phyloP scores from a whole-genome alignment of 805 yeast genomes.

The Sungouiozyma ichnusensis region DNA sequence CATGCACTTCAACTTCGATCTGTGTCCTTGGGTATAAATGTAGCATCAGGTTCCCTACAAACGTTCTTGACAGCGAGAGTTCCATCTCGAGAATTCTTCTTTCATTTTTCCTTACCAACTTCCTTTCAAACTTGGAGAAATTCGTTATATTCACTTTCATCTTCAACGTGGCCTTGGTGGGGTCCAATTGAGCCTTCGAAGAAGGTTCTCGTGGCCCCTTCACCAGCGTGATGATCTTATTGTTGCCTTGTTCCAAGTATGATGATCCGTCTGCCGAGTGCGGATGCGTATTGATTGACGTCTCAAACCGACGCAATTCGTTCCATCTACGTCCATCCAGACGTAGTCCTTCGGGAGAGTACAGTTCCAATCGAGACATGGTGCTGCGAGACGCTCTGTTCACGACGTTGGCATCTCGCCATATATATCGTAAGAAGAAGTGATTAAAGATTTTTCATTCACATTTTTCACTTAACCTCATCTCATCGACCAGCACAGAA shows the following conservation, averaged over 20 bases:
- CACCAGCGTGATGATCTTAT: slow-evolving; percentile 76
- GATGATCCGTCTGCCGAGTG: slow-evolving; percentile 86
- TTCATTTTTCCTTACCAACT: slow-evolving; percentile 52
- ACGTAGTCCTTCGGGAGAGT: slow-evolving; percentile 91
- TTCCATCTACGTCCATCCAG: slow-evolving; percentile 93
- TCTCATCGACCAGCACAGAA: too few species aligned
- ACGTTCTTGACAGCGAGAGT: slow-evolving; percentile 56
- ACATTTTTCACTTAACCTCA: too few species aligned
- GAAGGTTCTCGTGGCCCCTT: slow-evolving; percentile 86
- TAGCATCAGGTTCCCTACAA: slow-evolving; percentile 61
- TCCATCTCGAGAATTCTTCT: slow-evolving; percentile 58
- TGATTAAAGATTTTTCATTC: too few species aligned
- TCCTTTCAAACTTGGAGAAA: slow-evolving; percentile 69
- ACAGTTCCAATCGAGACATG: slow-evolving; percentile 68
- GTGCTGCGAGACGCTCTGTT: neutral
- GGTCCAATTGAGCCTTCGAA: slow-evolving; percentile 39
- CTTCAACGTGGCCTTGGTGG: slow-evolving; percentile 45
- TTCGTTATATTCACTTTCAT: slow-evolving; percentile 67
- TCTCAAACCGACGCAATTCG: slow-evolving; percentile 73
- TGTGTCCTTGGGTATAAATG: slow-evolving; percentile 75
- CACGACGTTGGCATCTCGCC: neutral
- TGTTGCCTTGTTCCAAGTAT: slow-evolving; percentile 82
- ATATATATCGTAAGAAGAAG: too few species aligned
- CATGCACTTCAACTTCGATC: slow-evolving; percentile 65
- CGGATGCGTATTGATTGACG: slow-evolving; percentile 81